These are phyloP conservation scores for Termitomyces sp. DNA, from an alignment of 1,284 basidiomycete species.

Conservation along the genomic window DNA sequence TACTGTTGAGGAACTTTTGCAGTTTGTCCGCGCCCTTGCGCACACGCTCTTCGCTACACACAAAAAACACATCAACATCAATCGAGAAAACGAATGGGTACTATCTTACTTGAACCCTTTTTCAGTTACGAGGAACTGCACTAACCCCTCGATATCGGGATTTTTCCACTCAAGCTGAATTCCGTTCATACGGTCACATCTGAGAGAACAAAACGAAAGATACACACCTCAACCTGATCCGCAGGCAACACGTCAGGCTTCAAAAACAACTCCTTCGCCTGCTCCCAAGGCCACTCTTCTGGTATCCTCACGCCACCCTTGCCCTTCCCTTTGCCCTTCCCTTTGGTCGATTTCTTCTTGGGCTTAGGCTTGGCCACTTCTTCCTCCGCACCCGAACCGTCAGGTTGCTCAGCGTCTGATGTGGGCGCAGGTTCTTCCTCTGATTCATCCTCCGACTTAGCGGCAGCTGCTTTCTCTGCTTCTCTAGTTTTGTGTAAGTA, in stretches of 20 bases:
- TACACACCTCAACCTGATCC: constrained; percentile 76
- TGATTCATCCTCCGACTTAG: constrained; percentile 19
- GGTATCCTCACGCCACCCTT: constrained; percentile 79
- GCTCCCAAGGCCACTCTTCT: constrained; percentile 95
- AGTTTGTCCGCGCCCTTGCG: constrained; percentile 94
- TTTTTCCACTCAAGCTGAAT: constrained; percentile 87
- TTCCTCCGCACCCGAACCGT: constrained; percentile 25
- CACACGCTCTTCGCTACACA: constrained; percentile 86
- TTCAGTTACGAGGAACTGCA: constrained; percentile 91
- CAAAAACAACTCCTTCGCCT: constrained; percentile 87
- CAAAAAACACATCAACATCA: constrained; percentile 1
- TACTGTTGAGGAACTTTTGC: constrained; percentile 79
- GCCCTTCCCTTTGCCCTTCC: constrained; percentile 56
- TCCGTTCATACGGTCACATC: background rate
- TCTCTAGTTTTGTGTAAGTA: constrained; percentile 26
- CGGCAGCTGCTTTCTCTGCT: constrained; percentile 51
- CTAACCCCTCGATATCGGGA: constrained; percentile 90
- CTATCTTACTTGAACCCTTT: constrained; percentile 90
- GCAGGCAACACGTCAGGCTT: constrained; percentile 87
- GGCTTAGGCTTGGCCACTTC: constrained; percentile 25
- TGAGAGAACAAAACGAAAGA: background rate
- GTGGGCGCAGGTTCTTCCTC: constrained; percentile 30
- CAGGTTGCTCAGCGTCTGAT: constrained; percentile 25
- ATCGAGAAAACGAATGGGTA: constrained; percentile 1
- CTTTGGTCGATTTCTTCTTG: constrained; percentile 31